These are phyloP conservation scores for Abrus precatorius DNA, from an alignment of 306 rosid species.

Conservation along the genomic window DNA sequence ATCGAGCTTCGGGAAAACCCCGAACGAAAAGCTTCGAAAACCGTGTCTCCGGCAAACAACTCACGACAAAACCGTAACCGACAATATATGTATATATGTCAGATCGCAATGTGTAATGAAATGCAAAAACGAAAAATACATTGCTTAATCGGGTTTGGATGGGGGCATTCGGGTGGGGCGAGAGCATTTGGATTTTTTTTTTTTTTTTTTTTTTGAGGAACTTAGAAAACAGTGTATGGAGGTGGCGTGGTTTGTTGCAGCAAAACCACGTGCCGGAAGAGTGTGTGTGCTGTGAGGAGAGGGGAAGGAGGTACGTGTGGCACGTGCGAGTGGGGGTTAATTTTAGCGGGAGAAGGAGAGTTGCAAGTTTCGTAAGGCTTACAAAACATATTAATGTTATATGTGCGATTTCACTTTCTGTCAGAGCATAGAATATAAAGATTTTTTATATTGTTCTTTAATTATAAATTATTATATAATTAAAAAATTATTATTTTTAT, in stretches of 20 bases:
- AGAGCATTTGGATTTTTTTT: slow-evolving; percentile 15
- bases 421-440: no score
- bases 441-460: no score
- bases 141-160: slow-evolving; percentile 38
- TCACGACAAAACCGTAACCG: neutral
- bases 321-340: slow-evolving; percentile 6
- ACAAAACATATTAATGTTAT: no score
- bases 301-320: slow-evolving; percentile 29
- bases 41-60: neutral
- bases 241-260: slow-evolving; percentile 34
- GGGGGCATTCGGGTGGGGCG: slow-evolving; percentile 26
- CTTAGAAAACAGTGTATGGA: slow-evolving; percentile 34
- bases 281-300: neutral
- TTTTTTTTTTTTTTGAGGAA: neutral
- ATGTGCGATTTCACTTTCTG: no score
- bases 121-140: neutral
- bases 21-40: slow-evolving; percentile 17
- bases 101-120: slow-evolving; percentile 17
- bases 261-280: slow-evolving; percentile 38
- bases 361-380: no score
- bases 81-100: neutral
- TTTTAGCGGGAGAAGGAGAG: no score
- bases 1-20: neutral
- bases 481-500: no score
- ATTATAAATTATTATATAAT: no score